Base-by-base conservation (phyloP, 768 basidiomycete species). In the Tulasnella sp. region DNA sequence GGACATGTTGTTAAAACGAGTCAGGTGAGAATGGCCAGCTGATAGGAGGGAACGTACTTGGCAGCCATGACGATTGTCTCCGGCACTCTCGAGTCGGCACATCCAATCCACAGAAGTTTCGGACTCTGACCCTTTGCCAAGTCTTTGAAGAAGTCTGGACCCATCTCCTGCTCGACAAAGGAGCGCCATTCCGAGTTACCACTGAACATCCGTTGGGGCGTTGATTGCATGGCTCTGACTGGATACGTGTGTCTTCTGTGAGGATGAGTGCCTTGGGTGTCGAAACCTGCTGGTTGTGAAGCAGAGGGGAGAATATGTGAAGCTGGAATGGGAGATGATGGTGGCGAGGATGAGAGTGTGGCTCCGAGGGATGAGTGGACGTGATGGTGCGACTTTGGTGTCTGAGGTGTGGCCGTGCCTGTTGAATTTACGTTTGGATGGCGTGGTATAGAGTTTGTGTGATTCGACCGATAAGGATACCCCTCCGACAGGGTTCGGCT, bases 51-150 rank as follows among this genome's bases (percentile, higher is more conserved):
- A 22, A 17, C 45, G 40, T 37, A 75, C 49, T 49, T 86, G 11
- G 88, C 85, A 42, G 85, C 88, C 42, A 89, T 90, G 76, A 92
- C 84, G 79, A 92, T 90, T 42, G 88, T 88, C 82, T 94, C 93
- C 25, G 93, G 93, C 2, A 94, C 91, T 78, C 94, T 86, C 14
- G 93, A 95, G 82, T 96, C 94, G 45, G 93, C 87, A 82, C 85
- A 78, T 19, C 77, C 74, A 71, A 78, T 52, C 72, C 75, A 78
- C 39, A 70, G 52, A n/a, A 77, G 34, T 54, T 92, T 89, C 9
- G 91, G 90, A 2, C 82, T 77, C 81, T 96, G 94, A 15, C 90
- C 91, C 80, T 89, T 84, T 0, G 90, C 88, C 2, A 83, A 86
- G 77, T 86, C 80, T 1, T 82, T 78, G 77, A 95, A 93, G 81